Evolutionary conservation across 192 early-diverging fungal species (phyloP).

Genomic region (Gorgonomyces haynaldii): DNA sequence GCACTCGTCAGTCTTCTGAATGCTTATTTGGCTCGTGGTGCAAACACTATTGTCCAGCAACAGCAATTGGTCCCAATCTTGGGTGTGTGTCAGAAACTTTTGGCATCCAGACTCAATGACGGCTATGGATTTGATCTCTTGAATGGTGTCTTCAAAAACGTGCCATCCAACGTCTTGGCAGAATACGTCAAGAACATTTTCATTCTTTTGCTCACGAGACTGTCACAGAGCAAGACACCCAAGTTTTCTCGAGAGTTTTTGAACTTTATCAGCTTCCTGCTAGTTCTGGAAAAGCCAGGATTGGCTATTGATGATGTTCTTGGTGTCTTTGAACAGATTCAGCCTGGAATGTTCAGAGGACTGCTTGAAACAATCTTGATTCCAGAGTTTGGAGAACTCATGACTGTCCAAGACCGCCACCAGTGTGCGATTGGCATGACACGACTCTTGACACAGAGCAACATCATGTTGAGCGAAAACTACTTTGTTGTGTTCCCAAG

Average conservation of each 20-base stretch:
- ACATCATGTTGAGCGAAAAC: conserved; percentile 39
- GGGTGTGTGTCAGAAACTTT: conserved; percentile 87
- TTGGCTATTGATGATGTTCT: conserved; percentile 50
- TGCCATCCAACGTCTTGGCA: conserved; percentile 44
- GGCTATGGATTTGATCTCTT: conserved; percentile 77
- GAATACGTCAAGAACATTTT: conserved; percentile 50
- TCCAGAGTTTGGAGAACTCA: conserved; percentile 47
- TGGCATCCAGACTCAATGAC: conserved; percentile 74
- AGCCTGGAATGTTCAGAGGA: conserved; percentile 50
- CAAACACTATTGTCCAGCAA: conserved; percentile 51
- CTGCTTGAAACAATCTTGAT: conserved; percentile 54
- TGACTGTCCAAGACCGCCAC: conserved; percentile 48
- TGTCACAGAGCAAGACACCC: conserved; percentile 48
- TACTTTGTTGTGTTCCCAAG: conserved; percentile 37
- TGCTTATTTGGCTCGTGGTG: conserved; percentile 70
- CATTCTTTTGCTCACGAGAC: conserved; percentile 42
- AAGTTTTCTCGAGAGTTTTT: conserved; percentile 56
- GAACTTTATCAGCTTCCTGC: conserved; percentile 52
- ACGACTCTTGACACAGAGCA: conserved; percentile 44
- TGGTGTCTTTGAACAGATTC: conserved; percentile 43
- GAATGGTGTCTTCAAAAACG: conserved; percentile 59
- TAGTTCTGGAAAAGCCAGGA: conserved; percentile 50
- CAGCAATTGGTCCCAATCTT: conserved; percentile 72
- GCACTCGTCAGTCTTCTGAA: conserved; percentile 82
- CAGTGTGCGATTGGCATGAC: conserved; percentile 51